phyloP scores from a whole-genome alignment of 768 basidiomycete species.

The Lactarius vividus region DNA sequence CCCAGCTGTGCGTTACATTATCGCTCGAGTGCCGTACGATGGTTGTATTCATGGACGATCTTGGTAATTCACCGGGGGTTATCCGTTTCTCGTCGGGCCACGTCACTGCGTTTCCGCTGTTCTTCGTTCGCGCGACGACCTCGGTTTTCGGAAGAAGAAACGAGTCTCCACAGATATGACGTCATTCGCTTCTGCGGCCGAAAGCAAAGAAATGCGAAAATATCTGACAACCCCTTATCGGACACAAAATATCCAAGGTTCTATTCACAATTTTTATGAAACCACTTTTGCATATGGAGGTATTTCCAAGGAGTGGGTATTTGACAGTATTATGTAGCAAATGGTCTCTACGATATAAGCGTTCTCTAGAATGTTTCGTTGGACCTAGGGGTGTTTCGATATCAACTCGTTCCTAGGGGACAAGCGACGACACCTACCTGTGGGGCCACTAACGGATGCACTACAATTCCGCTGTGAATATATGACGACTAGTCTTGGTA shows the following conservation, averaged over 20 bases:
- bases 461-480: constrained; percentile 14
- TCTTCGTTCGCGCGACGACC: not conserved
- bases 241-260: not conserved
- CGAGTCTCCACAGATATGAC: not conserved
- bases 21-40: not conserved
- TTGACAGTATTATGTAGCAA: not conserved
- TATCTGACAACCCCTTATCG: not conserved
- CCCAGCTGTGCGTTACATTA: constrained; percentile 1
- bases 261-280: no score
- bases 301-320: not conserved
- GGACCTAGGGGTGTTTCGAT: not conserved
- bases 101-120: constrained; percentile 1
- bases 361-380: not conserved
- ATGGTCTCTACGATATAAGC: not conserved
- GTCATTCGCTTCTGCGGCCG: not conserved
- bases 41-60: not conserved
- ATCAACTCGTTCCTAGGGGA: not conserved
- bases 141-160: not conserved
- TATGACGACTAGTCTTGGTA: not conserved
- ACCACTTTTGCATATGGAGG: not conserved
- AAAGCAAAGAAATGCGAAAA: not conserved
- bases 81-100: constrained; percentile 1
- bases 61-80: not conserved
- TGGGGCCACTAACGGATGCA: not conserved
- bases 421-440: not conserved